Evolutionary conservation across 306 rosid genomes (phyloP), one percentile per base, ranked within the genome.

Genomic region (Canavalia gladiata): DNA sequence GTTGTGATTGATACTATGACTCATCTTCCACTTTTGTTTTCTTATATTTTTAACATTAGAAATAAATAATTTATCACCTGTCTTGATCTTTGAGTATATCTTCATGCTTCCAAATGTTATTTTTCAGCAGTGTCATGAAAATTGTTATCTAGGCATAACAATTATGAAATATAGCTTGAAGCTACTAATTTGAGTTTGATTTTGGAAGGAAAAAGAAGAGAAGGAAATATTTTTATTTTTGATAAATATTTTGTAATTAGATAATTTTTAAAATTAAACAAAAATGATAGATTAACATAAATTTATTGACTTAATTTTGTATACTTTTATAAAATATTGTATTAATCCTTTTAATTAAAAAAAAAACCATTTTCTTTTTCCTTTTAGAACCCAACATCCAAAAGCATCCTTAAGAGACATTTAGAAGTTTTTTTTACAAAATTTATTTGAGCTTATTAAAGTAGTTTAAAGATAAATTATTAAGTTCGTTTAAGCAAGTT

Each of bases 1-100:
- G 75, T 25, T 58, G 75, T 52, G 81, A 34, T 75, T 75, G 42
- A 74, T 42, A 46, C 43, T 42, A 43, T 30, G 9, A 43, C 49
- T 72, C 33, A 6, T 18, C 42, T 28, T 49, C 10, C 71, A 50
- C 65, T 60, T 50, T 49, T 25, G 5, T 49, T 35, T 18, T 49
- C 7, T 50, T 39, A 51, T 6, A 28, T 39, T 25, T 42, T 6
- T 7, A 28, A 37, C 54, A 1, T 18, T 43, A 47, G 0, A 8
- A 52, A 67, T 7, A 13, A 34, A 76, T 76, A 52, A 58, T 12
- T 2, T 57, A 42, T 25, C 12, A 0, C 28, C 4, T n/a, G 34
- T 54, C 30, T 18, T 30, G 60, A 33, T 57, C 68, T 42, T 45
- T 56, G 29, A 18, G 56, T 41, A 2, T 11, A 31, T 75, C 8